Base-by-base conservation (phyloP, 2,329 filamentous ascomycete species). In the Colletotrichum trifolii region DNA sequence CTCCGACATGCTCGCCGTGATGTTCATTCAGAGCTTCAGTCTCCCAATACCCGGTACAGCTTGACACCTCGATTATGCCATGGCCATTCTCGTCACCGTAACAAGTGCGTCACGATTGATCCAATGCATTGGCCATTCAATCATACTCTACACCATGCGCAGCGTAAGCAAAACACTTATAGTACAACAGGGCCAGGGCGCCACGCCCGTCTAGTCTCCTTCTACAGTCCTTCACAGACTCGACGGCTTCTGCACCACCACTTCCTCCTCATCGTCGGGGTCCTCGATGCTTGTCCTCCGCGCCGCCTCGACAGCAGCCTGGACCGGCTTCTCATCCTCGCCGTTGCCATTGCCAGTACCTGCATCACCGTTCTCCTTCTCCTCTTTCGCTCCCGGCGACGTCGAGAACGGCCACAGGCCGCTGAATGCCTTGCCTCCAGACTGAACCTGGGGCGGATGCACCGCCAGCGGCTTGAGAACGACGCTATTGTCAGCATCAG, bases 251-350 rank as follows among this genome's bases (percentile, higher is more conserved):
- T 67, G 49, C 43, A 66, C 64, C 25, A 81, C 73, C 38, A 82
- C 81, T 52, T 81, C 78, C 66, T 83, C 82, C 11, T 85, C 83
- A 42, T 85, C 85, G 61, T 88, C 85, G 7, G 84, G 82, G 60
- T 87, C 86, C 73, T 88, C 86, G 54, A 88, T 86, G 72, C 85
- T 88, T 40, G 84, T 87, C 69, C 86, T 76, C 58, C 81, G 77
- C 69, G 79, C 79, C 2, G 86, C 86, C 72, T 87, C 84, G 6
- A 85, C 78, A 0, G 84, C 82, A 7, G 77, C 73, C 66, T 77
- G 76, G 13, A 83, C 79, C 66, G 74, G 78, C 64, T 79, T 75
- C 43, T 79, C 79, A 55, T 83, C 78, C 13, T 83, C 80, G 8
- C 71, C 67, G 48, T 69, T 64, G 42, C 73, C 5, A 75, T 74